Base-by-base conservation (phyloP, 805 yeast species). In the Lachancea waltii region DNA sequence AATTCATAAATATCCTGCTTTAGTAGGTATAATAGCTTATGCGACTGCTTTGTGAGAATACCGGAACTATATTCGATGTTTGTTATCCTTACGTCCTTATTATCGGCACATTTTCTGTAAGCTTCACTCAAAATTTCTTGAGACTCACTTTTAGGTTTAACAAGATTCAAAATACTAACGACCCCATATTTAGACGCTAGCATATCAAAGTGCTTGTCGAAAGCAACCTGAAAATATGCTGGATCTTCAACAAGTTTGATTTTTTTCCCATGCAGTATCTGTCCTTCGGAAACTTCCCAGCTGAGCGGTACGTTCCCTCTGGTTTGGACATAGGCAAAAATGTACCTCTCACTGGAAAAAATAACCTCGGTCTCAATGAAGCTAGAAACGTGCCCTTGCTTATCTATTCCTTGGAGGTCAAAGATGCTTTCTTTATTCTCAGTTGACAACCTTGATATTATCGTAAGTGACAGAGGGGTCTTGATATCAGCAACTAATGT, bases 241-340 rank as follows among this genome's bases (percentile, higher is more conserved):
- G 73, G 61, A 11, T 87, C 79, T 48, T 95, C 71, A 0, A 89
- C 77, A n/a, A 92, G 65, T 24, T 76, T 75, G 28, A 86, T 79
- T 55, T 85, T 90, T 20, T 90, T 90, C 28, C 83, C 76, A 29
- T 87, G 77, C 39, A 92, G 63, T 8, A 92, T 78, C 38, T 63
- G 67, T 22, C 63, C 60, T 30, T 63, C 68, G 45, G 85, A 95
- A 50, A 87, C 90, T 54, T 90, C 98, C 94, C 95, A 92, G 53
- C 85, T 90, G 5, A 92, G 64, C 0, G 99, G 98, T 1, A 89
- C 89, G 20, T 94, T 84, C 3, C 97, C 98, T 48, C 95, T 67
- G 3, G 89, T 72, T 62, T 87, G 95, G 0, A 82, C 73, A 59
- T 81, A 90, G 1, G 96, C 77, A 50, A 79, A 82, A 63, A 69